A percentile compares a stretch with the other conserved stretches of the same genome.
These are phyloP conservation scores for Trypanosoma lewisi DNA, from an alignment of 208 protist species.

Conservation along the genomic window DNA sequence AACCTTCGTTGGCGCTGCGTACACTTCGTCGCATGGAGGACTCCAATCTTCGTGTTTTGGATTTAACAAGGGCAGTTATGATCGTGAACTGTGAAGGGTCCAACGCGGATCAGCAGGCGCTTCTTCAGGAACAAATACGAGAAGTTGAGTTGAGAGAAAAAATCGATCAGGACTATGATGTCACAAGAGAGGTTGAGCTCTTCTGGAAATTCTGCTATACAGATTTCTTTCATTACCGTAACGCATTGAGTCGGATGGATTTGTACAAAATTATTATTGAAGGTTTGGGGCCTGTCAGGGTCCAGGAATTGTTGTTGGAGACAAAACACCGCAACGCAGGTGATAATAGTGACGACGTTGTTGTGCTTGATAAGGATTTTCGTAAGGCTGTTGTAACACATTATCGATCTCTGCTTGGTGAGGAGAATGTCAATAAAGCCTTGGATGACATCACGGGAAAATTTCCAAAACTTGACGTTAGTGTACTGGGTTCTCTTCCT, in stretches of 20 bases:
- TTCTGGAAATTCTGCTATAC: constrained; percentile 87
- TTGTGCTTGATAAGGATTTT: constrained; percentile 61
- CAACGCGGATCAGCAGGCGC: constrained; percentile 32
- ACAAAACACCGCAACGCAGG: constrained; percentile 9
- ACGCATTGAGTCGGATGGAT: constrained; percentile 41
- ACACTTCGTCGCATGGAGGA: constrained; percentile 66
- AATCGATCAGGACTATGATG: constrained; percentile 58
- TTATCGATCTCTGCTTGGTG: constrained; percentile 38
- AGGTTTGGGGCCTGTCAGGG: constrained; percentile 33
- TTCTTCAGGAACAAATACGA: constrained; percentile 64
- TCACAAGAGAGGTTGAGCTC: constrained; percentile 55
- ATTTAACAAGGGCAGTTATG: constrained; percentile 66
- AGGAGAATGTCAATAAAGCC: constrained; percentile 38
- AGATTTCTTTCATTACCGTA: constrained; percentile 76
- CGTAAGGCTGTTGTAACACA: constrained; percentile 35
- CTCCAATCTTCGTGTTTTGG: constrained; percentile 61
- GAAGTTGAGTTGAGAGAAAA: constrained; percentile 39
- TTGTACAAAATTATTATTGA: constrained; percentile 69
- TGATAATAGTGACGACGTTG: constrained; percentile 44
- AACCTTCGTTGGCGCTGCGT: constrained; percentile 72
- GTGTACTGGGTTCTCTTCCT: constrained; percentile 54
- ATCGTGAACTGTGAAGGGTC: constrained; percentile 55
- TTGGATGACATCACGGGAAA: constrained; percentile 61
- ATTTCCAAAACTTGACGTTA: constrained; percentile 78
- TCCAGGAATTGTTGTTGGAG: constrained; percentile 61